Base-by-base conservation (phyloP, 2,329 filamentous ascomycete species). In the Aspergillus phoenicis region DNA sequence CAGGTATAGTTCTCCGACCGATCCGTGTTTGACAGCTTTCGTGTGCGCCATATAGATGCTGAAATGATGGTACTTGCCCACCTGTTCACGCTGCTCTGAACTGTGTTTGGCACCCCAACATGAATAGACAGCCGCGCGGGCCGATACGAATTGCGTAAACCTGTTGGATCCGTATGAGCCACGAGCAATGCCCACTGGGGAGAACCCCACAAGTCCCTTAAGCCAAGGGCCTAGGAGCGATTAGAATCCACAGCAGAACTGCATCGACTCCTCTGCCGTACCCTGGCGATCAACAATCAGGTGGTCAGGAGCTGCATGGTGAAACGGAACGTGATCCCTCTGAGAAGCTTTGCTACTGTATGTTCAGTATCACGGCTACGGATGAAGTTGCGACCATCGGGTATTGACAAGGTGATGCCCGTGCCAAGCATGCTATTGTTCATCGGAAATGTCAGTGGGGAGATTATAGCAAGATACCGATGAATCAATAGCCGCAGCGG, bases 21-120 rank as follows among this genome's bases (percentile, higher is more conserved):
- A 56, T 47, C 53, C 53, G 53, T 56, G 52, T 56, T 56, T 56
- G 53, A 36, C 53, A 56, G 39, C 52, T 33, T 56, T 28, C 47
- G 33, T 33, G 47, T 51, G 47, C 15, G 8, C 47, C 26, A 30
- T 51, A 51, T 33, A 30, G 47, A 51, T 51, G 47, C 47, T 51
- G 30, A 28, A 51, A 30, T 51, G n/a, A 28, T 30, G 28, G 10
- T 30, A 33, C 26, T 51, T 10, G 47, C n/a, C 15, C 47, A 20
- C 20, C 41, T 24, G 20, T 13, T 11, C 20, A 24, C 41, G 10
- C 5, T 24, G 41, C 13, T 11, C 15, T 24, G 28, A 5, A 33
- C 8, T 10, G 26, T 33, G 47, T 51, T 51, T 51, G 47, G 17
- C n/a, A 11, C 47, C 28, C 17, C 26, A 51, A 10, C 11, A 33